These are phyloP conservation scores for Rhodofomes roseus DNA, from an alignment of 1,284 basidiomycete species.

Conservation along the genomic window DNA sequence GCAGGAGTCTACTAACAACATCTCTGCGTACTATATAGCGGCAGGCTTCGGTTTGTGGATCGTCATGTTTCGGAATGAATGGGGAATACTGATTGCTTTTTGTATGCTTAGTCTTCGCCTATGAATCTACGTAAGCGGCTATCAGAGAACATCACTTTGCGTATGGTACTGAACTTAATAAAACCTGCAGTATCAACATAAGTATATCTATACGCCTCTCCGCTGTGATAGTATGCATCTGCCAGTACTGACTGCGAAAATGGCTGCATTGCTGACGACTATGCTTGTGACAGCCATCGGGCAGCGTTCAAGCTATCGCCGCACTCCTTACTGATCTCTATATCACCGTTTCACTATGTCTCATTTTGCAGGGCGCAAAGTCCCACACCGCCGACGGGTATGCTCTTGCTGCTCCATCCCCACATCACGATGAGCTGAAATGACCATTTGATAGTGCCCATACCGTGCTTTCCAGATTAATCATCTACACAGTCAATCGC, in stretches of 20 bases:
- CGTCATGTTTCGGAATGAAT: neutral
- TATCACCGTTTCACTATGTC: neutral
- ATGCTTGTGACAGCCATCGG: neutral
- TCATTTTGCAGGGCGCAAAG: neutral
- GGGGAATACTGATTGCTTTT: neutral
- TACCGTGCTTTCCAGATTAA: neutral
- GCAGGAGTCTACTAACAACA: neutral
- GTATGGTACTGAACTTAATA: neutral
- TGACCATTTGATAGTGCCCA: neutral
- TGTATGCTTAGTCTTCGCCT: neutral
- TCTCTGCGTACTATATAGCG: neutral
- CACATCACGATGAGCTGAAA: no score
- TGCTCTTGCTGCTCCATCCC: neutral
- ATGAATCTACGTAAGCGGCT: neutral
- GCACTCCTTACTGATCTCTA: neutral
- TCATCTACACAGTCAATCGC: conserved; percentile 1
- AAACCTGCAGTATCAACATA: neutral
- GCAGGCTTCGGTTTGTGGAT: neutral
- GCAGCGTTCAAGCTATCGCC: neutral
- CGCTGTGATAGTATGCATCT: neutral
- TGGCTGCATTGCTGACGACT: neutral
- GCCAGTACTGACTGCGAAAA: neutral
- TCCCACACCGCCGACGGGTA: neutral
- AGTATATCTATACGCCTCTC: neutral
- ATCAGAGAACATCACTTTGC: neutral